phyloP scores from a whole-genome alignment of 495 filamentous ascomycete genomes.

The Talaromyces adpressus region DNA sequence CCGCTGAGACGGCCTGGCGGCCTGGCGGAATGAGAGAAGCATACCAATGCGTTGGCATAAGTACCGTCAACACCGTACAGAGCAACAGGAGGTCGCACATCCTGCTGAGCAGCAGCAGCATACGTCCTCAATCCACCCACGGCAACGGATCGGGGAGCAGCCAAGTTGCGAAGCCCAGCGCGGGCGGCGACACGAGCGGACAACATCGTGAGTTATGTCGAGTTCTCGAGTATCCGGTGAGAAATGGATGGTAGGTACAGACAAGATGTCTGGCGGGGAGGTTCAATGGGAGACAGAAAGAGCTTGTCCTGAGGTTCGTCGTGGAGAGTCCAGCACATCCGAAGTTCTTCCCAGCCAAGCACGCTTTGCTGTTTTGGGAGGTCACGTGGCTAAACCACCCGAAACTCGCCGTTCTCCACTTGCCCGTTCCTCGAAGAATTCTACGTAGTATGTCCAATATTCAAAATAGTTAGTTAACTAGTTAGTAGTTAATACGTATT shows the following conservation, averaged over 20 bases:
- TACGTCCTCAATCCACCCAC: conserved; percentile 56
- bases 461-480: too few species aligned
- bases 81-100: conserved; percentile 76
- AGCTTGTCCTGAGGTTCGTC: neutral
- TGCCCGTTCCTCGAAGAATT: too few species aligned
- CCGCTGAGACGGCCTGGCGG: neutral
- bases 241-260: neutral
- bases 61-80: conserved; percentile 96
- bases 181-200: conserved; percentile 39
- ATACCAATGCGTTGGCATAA: conserved; percentile 96
- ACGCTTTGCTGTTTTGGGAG: neutral
- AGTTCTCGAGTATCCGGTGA: neutral
- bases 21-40: conserved; percentile 11
- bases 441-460: too few species aligned
- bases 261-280: neutral
- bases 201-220: conserved; percentile 26
- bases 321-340: conserved; percentile 4
- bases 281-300: neutral
- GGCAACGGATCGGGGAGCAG: conserved; percentile 36
- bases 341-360: conserved; percentile 5
- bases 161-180: conserved; percentile 38
- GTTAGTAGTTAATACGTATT: too few species aligned
- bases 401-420: conserved; percentile 2
- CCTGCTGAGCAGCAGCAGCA: conserved; percentile 59
- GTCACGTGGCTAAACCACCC: neutral